Percentiles rank a stretch among this genome's conserved stretches.
Conservation (phyloP, 306 rosid species). For the Luffa aegyptiaca region DNA sequence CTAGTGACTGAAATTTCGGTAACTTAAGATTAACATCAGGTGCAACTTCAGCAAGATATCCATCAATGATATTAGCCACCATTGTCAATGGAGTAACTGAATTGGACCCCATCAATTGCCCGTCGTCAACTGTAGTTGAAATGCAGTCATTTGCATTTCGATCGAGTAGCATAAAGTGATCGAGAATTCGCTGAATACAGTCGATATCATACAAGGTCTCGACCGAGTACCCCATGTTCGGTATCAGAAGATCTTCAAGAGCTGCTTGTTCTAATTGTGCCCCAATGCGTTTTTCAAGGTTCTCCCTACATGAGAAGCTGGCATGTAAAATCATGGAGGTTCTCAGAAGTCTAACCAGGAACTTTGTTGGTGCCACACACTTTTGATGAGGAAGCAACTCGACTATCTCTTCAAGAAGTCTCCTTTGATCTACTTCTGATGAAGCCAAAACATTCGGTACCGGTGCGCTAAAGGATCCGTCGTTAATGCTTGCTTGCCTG, state of each 20-base stretch:
- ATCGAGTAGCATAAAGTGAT: slow-evolving; percentile 58
- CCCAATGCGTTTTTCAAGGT: slow-evolving; percentile 60
- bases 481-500: slow-evolving; percentile 36
- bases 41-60: slow-evolving; percentile 81
- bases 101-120: slow-evolving; percentile 38
- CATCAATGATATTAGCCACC: slow-evolving; percentile 75
- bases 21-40: slow-evolving; percentile 73
- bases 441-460: slow-evolving; percentile 25
- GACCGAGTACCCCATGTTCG: slow-evolving; percentile 59
- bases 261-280: slow-evolving; percentile 63
- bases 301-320: slow-evolving; percentile 41
- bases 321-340: slow-evolving; percentile 61
- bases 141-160: slow-evolving; percentile 30
- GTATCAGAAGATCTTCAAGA: slow-evolving; percentile 76
- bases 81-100: slow-evolving; percentile 36
- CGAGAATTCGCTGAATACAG: slow-evolving; percentile 80
- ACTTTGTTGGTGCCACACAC: slow-evolving; percentile 50
- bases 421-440: slow-evolving; percentile 59
- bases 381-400: slow-evolving; percentile 52
- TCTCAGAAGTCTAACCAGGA: slow-evolving; percentile 51
- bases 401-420: slow-evolving; percentile 62
- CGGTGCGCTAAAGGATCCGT: slow-evolving; percentile 25
- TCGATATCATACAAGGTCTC: slow-evolving; percentile 84
- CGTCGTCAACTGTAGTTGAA: slow-evolving; percentile 43
- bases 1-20: slow-evolving; percentile 62